phyloP scores from a whole-genome alignment of 2,329 filamentous ascomycete species.

The Penicillium paneum region DNA sequence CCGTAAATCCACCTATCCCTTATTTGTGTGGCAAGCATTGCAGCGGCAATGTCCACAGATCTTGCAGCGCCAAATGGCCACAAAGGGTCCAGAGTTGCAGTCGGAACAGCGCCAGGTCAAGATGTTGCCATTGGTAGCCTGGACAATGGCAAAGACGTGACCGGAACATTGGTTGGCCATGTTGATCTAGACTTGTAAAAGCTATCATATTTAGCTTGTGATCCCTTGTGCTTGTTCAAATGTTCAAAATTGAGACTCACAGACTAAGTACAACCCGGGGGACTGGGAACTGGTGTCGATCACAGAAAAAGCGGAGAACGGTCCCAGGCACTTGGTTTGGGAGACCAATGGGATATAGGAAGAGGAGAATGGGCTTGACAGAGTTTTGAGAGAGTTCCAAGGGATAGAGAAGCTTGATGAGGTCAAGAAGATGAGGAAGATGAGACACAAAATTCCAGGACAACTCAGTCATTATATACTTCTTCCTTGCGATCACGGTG shows the following conservation, averaged over 20 bases:
- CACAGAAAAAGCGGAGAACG: slow-evolving; percentile 15
- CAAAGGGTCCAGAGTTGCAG: slow-evolving; percentile 42
- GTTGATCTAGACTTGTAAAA: not conserved
- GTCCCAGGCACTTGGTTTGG: slow-evolving; percentile 5
- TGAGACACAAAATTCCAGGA: not conserved
- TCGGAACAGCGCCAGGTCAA: slow-evolving; percentile 44
- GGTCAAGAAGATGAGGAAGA: not conserved
- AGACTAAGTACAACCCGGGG: slow-evolving; percentile 18
- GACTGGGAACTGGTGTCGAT: slow-evolving; percentile 20
- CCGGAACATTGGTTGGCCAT: slow-evolving; percentile 43
- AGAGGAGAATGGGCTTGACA: not conserved
- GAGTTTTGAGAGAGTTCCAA: not conserved
- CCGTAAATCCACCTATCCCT: slow-evolving; percentile 22
- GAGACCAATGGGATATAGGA: not conserved
- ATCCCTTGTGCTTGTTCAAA: not conserved
- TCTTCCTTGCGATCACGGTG: not conserved
- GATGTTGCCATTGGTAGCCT: slow-evolving; percentile 43
- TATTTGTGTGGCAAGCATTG: slow-evolving; percentile 40
- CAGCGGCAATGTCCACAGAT: slow-evolving; percentile 43
- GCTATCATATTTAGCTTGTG: not conserved
- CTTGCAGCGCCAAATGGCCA: slow-evolving; percentile 45
- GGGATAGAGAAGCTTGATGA: no score
- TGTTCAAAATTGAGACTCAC: slow-evolving; percentile 16
- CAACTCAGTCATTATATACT: not conserved
- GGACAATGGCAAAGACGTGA: slow-evolving; percentile 40